Conservation (phyloP, 2,329 filamentous ascomycete genomes). For the Cordyceps fumosorosea region DNA sequence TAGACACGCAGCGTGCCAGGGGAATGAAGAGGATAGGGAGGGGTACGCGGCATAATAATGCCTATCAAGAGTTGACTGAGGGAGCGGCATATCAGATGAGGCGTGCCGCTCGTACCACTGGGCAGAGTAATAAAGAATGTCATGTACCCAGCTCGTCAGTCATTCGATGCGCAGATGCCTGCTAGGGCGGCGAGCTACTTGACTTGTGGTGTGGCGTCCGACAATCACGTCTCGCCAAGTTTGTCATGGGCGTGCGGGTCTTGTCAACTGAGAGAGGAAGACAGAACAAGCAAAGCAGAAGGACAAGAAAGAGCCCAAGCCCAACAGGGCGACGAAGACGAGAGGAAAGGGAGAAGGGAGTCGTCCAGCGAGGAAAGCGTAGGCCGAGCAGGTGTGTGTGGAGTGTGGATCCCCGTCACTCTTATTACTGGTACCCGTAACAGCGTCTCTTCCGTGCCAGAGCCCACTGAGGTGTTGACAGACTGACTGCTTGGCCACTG, state of each 20-base stretch:
- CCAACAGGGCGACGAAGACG: not conserved
- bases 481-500: not conserved
- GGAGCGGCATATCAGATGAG: not conserved
- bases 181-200: not conserved
- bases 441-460: not conserved
- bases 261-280: not conserved
- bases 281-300: not conserved
- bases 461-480: not conserved
- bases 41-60: not conserved
- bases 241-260: conserved; percentile 2
- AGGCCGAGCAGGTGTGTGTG: conserved; percentile 6
- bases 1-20: not conserved
- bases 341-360: not conserved
- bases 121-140: not conserved
- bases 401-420: conserved; percentile 6
- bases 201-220: conserved; percentile 5
- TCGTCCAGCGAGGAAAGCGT: not conserved
- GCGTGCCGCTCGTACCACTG: not conserved
- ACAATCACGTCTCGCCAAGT: conserved; percentile 8
- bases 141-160: not conserved
- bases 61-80: not conserved
- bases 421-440: conserved; percentile 6
- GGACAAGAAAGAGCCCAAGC: not conserved
- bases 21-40: not conserved
- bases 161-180: not conserved